These are phyloP conservation scores for Fragosphaeria purpurea DNA, from an alignment of 2,329 filamentous ascomycete species.

Conservation along the genomic window DNA sequence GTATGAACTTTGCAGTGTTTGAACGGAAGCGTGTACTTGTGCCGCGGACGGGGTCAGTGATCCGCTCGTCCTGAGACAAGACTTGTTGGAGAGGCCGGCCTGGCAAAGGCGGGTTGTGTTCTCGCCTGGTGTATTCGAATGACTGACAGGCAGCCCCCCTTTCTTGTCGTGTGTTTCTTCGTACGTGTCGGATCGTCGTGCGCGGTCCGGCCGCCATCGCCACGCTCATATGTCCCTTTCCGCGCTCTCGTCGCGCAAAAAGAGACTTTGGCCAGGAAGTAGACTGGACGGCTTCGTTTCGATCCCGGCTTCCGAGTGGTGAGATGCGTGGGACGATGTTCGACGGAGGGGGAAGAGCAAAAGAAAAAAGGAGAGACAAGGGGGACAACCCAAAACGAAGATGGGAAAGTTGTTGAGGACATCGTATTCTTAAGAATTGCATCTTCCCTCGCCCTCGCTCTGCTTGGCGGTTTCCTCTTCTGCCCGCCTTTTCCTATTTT, in stretches of 20 bases:
- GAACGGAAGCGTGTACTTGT: no score
- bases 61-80: conserved; percentile 8
- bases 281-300: conserved; percentile 1
- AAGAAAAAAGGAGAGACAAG: background rate
- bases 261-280: no score
- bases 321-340: conserved; percentile 2
- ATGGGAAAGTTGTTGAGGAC: background rate
- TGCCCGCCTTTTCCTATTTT: background rate
- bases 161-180: background rate
- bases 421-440: background rate
- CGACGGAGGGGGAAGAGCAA: background rate
- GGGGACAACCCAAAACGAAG: background rate
- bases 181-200: conserved; percentile 4
- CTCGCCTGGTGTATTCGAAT: background rate
- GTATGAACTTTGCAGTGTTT: no score
- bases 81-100: conserved; percentile 4
- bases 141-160: background rate
- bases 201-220: background rate
- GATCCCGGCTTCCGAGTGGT: conserved; percentile 4
- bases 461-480: background rate
- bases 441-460: background rate
- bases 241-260: background rate
- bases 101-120: background rate
- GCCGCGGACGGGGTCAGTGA: background rate
- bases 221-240: no score